These are phyloP conservation scores for Lophium mytilinum DNA, from an alignment of 495 filamentous ascomycete genomes.

Conservation along the genomic window DNA sequence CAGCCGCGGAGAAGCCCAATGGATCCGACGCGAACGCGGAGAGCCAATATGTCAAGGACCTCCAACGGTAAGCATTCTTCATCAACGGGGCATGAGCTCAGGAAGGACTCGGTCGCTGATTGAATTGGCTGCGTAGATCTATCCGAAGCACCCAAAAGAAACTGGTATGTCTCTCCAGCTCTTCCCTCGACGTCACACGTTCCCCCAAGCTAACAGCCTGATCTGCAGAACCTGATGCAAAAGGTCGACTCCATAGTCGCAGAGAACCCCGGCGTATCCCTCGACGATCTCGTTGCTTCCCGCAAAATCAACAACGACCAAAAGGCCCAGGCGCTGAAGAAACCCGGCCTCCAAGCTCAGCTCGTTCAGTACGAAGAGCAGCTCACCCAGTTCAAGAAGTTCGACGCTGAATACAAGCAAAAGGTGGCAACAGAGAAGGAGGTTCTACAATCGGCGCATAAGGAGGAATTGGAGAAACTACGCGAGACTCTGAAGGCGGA, in stretches of 20 bases:
- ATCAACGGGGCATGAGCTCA: background rate
- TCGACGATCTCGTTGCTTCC: constrained; percentile 73
- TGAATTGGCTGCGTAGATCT: constrained; percentile 43
- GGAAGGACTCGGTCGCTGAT: no score
- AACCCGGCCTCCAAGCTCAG: constrained; percentile 71
- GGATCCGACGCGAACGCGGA: constrained; percentile 52
- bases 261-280: constrained; percentile 63
- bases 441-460: constrained; percentile 58
- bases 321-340: constrained; percentile 80
- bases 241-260: constrained; percentile 73
- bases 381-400: constrained; percentile 70
- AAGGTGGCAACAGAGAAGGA: constrained; percentile 61
- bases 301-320: constrained; percentile 92
- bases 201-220: constrained; percentile 5
- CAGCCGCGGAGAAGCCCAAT: constrained; percentile 33
- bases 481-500: constrained; percentile 42
- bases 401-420: constrained; percentile 68
- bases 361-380: constrained; percentile 75
- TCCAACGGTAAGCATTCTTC: constrained; percentile 61
- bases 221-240: constrained; percentile 57
- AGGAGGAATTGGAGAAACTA: constrained; percentile 64
- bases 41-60: constrained; percentile 69
- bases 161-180: constrained; percentile 51
- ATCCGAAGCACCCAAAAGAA: constrained; percentile 85
- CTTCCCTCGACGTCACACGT: background rate